These are phyloP conservation scores for Drechslerella stenobrocha DNA, from an alignment of 2,329 filamentous ascomycete genomes.

Conservation along the genomic window DNA sequence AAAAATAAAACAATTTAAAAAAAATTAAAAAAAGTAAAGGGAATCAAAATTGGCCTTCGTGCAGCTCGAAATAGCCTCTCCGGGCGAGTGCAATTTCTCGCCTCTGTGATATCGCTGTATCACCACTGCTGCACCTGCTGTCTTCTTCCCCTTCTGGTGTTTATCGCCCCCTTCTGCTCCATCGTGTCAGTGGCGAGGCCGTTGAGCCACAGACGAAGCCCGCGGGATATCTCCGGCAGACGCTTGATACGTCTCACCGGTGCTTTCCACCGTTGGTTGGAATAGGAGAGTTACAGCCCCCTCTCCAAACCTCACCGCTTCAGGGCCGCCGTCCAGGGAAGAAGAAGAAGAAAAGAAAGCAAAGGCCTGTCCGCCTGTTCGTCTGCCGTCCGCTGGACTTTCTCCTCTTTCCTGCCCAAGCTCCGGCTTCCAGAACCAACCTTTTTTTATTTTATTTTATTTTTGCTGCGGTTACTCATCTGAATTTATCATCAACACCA, in stretches of 20 bases:
- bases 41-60: too few relatives aligned
- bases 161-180: too few relatives aligned
- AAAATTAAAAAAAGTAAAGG: too few relatives aligned
- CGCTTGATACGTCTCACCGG: not conserved
- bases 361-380: slow-evolving; percentile 1
- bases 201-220: not conserved
- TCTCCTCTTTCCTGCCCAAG: not conserved
- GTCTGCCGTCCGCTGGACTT: not conserved
- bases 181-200: too few relatives aligned
- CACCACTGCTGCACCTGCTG: not conserved
- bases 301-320: not conserved
- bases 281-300: not conserved
- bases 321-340: slow-evolving; percentile 4
- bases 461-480: slow-evolving; percentile 7
- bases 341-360: slow-evolving; percentile 7
- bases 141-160: not conserved
- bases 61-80: too few relatives aligned
- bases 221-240: slow-evolving; percentile 4
- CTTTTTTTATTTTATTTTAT: slow-evolving; percentile 10
- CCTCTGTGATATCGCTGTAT: not conserved
- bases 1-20: too few relatives aligned
- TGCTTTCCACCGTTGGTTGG: not conserved
- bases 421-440: slow-evolving; percentile 24
- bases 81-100: too few relatives aligned
- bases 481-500: not conserved